Percentiles rank a stretch among this genome's conserved stretches.
These are phyloP conservation scores for Orbilia oligospora DNA, from an alignment of 2,329 filamentous ascomycete genomes.

Conservation along the genomic window DNA sequence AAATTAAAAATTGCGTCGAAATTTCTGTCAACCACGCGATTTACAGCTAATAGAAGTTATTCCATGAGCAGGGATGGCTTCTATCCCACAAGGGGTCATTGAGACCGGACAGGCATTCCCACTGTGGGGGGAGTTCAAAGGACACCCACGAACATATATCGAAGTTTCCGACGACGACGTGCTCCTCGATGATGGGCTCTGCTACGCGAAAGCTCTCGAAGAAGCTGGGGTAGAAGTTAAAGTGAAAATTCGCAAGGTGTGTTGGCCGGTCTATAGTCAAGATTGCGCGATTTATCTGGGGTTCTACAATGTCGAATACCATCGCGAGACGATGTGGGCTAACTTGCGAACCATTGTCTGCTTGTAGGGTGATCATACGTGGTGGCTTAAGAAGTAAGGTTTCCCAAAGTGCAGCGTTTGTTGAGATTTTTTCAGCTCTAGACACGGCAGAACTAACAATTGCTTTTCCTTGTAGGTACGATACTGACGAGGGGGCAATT, in stretches of 20 bases:
- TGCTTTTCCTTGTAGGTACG: constrained; percentile 38
- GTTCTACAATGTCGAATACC: constrained; percentile 35
- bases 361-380: constrained; percentile 68
- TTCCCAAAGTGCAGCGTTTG: constrained; percentile 28
- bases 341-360: constrained; percentile 24
- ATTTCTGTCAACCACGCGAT: constrained; percentile 50
- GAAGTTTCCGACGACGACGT: constrained; percentile 71
- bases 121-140: constrained; percentile 56
- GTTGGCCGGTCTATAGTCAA: constrained; percentile 65
- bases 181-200: constrained; percentile 71
- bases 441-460: constrained; percentile 41
- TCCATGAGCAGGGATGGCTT: constrained; percentile 44
- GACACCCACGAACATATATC: constrained; percentile 69
- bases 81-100: constrained; percentile 37
- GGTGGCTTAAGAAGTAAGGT: constrained; percentile 68
- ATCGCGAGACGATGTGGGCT: constrained; percentile 33
- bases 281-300: constrained; percentile 56
- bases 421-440: constrained; percentile 13
- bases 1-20: constrained; percentile 9
- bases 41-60: constrained; percentile 41
- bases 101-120: constrained; percentile 53
- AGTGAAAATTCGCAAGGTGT: constrained; percentile 69
- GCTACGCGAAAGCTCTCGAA: constrained; percentile 69
- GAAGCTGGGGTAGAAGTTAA: constrained; percentile 68
- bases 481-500: constrained; percentile 67